Percentiles rank a stretch among this genome's conserved stretches.
phyloP scores from a whole-genome alignment of 495 filamentous ascomycete species.

The Xylaria flabelliformis region DNA sequence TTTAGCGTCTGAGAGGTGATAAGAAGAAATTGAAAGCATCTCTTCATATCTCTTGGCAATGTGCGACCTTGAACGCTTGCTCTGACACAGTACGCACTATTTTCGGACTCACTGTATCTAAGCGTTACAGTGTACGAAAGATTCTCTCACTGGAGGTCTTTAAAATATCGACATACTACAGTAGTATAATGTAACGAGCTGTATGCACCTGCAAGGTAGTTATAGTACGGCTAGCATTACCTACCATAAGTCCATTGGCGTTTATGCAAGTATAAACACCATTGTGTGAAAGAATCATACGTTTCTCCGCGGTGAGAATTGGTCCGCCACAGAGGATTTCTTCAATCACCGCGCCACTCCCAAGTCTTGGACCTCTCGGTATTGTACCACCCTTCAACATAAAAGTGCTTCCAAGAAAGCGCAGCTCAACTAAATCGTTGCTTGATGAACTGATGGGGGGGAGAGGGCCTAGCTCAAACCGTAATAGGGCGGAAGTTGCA shows the following conservation, averaged over 20 bases:
- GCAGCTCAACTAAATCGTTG: not conserved
- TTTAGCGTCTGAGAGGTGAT: constrained; percentile 1
- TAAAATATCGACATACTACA: not conserved
- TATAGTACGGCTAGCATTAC: constrained; percentile 5
- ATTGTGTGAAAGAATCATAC: constrained; percentile 4
- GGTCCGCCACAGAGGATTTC: constrained; percentile 17
- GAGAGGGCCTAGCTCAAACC: not conserved
- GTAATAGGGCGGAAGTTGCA: not conserved
- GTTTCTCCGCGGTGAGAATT: constrained; percentile 4
- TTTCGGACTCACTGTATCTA: not conserved
- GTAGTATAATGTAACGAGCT: constrained; percentile 7
- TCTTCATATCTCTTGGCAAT: constrained; percentile 15
- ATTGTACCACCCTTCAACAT: not conserved
- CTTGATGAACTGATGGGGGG: constrained; percentile 12
- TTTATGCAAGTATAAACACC: not conserved
- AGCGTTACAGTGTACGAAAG: constrained; percentile 11
- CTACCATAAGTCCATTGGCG: not conserved
- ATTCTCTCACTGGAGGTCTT: not conserved
- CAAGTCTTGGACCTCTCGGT: not conserved
- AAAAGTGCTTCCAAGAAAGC: not conserved
- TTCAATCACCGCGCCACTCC: constrained; percentile 7
- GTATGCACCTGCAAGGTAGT: constrained; percentile 18
- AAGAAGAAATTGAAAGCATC: constrained; percentile 7
- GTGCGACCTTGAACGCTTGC: not conserved
- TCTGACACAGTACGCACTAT: not conserved